phyloP scores from a whole-genome alignment of 345 rosid species.

The Firmiana major region DNA sequence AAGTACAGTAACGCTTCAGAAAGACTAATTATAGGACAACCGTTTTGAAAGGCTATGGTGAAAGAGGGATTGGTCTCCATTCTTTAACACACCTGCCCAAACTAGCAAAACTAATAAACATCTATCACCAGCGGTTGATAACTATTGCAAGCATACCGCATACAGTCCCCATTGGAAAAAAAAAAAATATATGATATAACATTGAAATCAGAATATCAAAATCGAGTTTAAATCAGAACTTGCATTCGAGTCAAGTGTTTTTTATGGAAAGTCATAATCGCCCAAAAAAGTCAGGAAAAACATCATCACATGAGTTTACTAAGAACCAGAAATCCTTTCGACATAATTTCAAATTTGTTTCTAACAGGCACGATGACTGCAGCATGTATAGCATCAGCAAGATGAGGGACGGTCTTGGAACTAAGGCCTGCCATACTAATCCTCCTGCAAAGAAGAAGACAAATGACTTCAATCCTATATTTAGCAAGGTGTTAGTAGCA shows the following conservation, averaged over 20 bases:
- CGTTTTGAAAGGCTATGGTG: background rate
- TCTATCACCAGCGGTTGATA: background rate
- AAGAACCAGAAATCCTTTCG: background rate
- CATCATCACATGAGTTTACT: background rate
- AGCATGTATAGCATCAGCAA: slow-evolving; percentile 67
- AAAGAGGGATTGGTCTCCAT: background rate
- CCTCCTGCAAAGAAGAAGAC: slow-evolving; percentile 48
- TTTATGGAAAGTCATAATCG: background rate
- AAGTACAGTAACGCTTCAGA: background rate
- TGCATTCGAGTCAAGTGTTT: background rate
- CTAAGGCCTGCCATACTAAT: slow-evolving; percentile 79
- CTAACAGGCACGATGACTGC: slow-evolving; percentile 38
- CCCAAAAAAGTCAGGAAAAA: background rate
- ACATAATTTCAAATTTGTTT: background rate
- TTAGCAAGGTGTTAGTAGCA: background rate
- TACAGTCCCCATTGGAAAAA: background rate
- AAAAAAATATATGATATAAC: background rate
- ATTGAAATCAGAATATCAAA: background rate
- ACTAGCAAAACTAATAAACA: background rate
- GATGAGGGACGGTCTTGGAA: slow-evolving; percentile 55
- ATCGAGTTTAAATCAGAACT: background rate
- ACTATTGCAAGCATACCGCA: background rate
- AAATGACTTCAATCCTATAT: background rate
- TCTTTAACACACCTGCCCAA: background rate
- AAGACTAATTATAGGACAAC: background rate